Percentiles rank a stretch among this genome's conserved stretches.
phyloP scores from a whole-genome alignment of 2,329 filamentous ascomycete species.

The Onygena corvina region DNA sequence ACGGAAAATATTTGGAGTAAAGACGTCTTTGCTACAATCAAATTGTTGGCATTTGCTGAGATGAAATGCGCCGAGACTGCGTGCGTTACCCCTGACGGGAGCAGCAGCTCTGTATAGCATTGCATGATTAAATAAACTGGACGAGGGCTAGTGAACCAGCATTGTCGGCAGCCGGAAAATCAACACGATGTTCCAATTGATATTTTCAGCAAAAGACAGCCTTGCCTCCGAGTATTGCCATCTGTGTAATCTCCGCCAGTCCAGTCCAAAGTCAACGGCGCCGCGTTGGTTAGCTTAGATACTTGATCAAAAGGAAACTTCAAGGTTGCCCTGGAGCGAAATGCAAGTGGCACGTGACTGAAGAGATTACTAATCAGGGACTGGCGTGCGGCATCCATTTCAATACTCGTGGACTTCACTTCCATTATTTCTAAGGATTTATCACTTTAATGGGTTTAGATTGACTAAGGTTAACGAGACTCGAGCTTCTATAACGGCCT shows the following conservation, averaged over 20 bases:
- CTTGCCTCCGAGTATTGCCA: background rate
- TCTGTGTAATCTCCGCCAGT: background rate
- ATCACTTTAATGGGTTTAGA: too few relatives aligned
- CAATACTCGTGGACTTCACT: too few relatives aligned
- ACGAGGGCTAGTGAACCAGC: background rate
- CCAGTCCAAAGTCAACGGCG: background rate
- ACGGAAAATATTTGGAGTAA: conserved; percentile 81
- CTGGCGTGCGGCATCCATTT: too few relatives aligned
- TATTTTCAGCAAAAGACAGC: background rate
- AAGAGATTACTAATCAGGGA: too few relatives aligned
- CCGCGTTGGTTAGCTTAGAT: too few relatives aligned
- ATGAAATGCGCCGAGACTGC: conserved; percentile 68
- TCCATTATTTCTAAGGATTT: too few relatives aligned
- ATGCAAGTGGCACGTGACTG: too few relatives aligned
- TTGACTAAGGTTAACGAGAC: conserved; percentile 20
- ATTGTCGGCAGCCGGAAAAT: background rate
- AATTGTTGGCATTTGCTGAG: conserved; percentile 63
- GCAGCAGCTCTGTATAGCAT: conserved; percentile 91
- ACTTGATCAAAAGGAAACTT: background rate
- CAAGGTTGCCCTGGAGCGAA: background rate
- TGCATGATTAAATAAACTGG: conserved; percentile 52
- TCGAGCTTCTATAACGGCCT: conserved; percentile 24
- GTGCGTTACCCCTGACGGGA: conserved; percentile 88
- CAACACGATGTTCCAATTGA: background rate
- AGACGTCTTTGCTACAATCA: conserved; percentile 84